A percentile compares a stretch with the other conserved stretches of the same genome.
Evolutionary conservation across 371 early-diverging fungal species (phyloP).

Genomic region (Syncephalis fuscata): DNA sequence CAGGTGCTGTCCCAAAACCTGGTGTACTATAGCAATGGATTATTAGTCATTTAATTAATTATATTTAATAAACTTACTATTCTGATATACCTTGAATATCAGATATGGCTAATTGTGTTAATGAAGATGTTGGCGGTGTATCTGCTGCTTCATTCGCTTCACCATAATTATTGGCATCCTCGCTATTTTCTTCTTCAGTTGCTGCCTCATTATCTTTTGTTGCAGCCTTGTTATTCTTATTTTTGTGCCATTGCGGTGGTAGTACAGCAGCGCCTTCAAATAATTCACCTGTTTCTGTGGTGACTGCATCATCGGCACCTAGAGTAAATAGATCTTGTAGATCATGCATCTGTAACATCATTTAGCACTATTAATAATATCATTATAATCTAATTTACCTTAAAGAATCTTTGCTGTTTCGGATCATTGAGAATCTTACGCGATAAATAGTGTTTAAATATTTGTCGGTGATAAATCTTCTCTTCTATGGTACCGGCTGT

Average conservation of each 20-base stretch:
- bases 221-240: too few relatives aligned
- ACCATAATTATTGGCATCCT: too few relatives aligned
- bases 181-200: conserved; percentile 7
- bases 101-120: conserved; percentile 3
- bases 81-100: conserved; percentile 4
- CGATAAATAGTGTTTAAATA: conserved; percentile 92
- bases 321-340: conserved; percentile 75
- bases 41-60: not conserved
- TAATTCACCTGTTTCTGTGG: conserved; percentile 50
- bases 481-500: conserved; percentile 95
- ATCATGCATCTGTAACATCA: conserved; percentile 29
- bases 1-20: not conserved
- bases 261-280: conserved; percentile 43
- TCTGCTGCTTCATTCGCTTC: conserved; percentile 8
- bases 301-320: conserved; percentile 29
- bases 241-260: not conserved
- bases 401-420: conserved; percentile 78
- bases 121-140: too few relatives aligned
- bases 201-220: conserved; percentile 12
- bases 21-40: not conserved
- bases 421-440: conserved; percentile 93
- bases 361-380: not conserved
- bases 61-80: not conserved
- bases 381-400: conserved; percentile 14
- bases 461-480: conserved; percentile 94